Evolutionary conservation across 1,139 yeast genomes (phyloP).

Genomic region (Blastobotrys indianensis): DNA sequence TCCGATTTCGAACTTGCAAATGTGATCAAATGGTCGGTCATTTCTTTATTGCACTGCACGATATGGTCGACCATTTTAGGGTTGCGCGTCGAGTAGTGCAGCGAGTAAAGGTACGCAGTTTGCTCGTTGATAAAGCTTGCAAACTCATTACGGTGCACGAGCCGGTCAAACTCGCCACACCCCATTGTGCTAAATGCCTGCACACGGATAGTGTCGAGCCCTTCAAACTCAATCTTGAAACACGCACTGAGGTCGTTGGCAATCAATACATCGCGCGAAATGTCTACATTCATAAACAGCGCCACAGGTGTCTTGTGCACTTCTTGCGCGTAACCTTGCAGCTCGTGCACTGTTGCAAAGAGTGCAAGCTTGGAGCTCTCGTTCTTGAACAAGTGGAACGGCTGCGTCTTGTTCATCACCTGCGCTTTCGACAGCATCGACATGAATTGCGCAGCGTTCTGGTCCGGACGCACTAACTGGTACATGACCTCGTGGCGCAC

Average conservation of each 20-base stretch:
- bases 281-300: slow-evolving; percentile 53
- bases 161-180: slow-evolving; percentile 25
- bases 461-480: slow-evolving; percentile 33
- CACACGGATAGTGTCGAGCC: slow-evolving; percentile 24
- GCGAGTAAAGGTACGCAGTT: slow-evolving; percentile 30
- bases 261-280: slow-evolving; percentile 34
- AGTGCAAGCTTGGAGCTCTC: slow-evolving; percentile 41
- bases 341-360: slow-evolving; percentile 78
- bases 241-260: slow-evolving; percentile 42
- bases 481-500: slow-evolving; percentile 24
- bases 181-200: slow-evolving; percentile 22
- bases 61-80: slow-evolving; percentile 22
- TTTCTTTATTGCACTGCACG: slow-evolving; percentile 23
- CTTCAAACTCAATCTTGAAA: slow-evolving; percentile 39
- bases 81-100: slow-evolving; percentile 31
- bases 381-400: slow-evolving; percentile 73
- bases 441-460: slow-evolving; percentile 45
- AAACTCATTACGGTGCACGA: slow-evolving; percentile 25
- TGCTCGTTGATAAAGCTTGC: slow-evolving; percentile 28
- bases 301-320: slow-evolving; percentile 47
- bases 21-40: slow-evolving; percentile 24
- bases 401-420: slow-evolving; percentile 70
- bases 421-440: slow-evolving; percentile 71
- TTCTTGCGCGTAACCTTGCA: slow-evolving; percentile 53
- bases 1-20: slow-evolving; percentile 24